These are phyloP conservation scores for Cyclotella atomus DNA, from an alignment of 108 stramenopile genomes.

Conservation along the genomic window DNA sequence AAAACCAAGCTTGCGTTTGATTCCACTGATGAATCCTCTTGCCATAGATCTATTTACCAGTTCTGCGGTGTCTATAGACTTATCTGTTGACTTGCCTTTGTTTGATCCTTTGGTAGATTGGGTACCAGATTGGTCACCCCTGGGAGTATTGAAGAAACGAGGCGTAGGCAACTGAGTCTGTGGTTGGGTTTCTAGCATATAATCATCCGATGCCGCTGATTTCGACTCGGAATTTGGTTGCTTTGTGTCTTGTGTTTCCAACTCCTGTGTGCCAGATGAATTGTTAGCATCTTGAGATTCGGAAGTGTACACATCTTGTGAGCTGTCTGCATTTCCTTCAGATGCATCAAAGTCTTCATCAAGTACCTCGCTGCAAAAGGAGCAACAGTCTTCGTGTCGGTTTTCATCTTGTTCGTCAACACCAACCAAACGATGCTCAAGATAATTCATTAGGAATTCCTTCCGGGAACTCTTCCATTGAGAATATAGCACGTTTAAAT, in stretches of 20 bases:
- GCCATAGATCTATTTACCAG: not conserved
- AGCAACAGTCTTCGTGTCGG: slow-evolving; percentile 15
- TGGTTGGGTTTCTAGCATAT: slow-evolving; percentile 28
- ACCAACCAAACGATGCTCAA: slow-evolving; percentile 38
- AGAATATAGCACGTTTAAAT: not conserved
- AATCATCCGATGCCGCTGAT: not conserved
- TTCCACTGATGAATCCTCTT: slow-evolving; percentile 12
- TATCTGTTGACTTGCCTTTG: slow-evolving; percentile 8
- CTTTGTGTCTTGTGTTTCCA: not conserved
- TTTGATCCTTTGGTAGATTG: not conserved
- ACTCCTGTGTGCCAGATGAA: not conserved
- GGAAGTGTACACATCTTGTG: too few relatives aligned
- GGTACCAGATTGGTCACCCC: not conserved
- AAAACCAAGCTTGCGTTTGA: slow-evolving; percentile 38
- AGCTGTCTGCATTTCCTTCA: slow-evolving; percentile 9
- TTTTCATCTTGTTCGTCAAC: slow-evolving; percentile 17
- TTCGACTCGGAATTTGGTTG: not conserved
- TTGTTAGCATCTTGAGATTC: not conserved
- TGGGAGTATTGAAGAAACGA: not conserved
- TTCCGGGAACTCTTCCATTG: slow-evolving; percentile 30
- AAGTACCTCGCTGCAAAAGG: slow-evolving; percentile 20
- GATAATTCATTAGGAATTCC: slow-evolving; percentile 34
- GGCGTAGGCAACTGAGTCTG: not conserved
- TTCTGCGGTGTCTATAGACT: slow-evolving; percentile 31
- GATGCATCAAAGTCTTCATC: slow-evolving; percentile 12